Evolutionary conservation across 345 rosid species (phyloP).

Genomic region (Clarkia xantiana): DNA sequence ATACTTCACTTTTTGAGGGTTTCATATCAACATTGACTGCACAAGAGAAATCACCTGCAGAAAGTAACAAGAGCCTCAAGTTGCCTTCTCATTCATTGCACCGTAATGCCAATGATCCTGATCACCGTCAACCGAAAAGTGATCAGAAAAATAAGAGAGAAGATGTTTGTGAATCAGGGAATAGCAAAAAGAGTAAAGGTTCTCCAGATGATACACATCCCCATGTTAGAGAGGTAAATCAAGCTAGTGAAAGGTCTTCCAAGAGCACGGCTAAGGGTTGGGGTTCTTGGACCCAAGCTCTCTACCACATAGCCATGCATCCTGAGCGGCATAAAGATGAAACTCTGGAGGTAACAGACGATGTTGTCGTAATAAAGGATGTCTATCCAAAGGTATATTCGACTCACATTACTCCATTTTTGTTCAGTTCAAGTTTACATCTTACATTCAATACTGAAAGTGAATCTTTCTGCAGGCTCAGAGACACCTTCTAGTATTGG

Average conservation of each 20-base stretch:
- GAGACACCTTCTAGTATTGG: slow-evolving; percentile 61
- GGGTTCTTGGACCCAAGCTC: slow-evolving; percentile 77
- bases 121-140: slow-evolving; percentile 8
- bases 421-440: neutral
- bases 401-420: neutral
- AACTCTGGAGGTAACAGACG: slow-evolving; percentile 43
- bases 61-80: slow-evolving; percentile 11
- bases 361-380: slow-evolving; percentile 62
- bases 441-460: neutral
- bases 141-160: slow-evolving; percentile 35
- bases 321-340: slow-evolving; percentile 53
- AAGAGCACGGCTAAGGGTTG: slow-evolving; percentile 26
- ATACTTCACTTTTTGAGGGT: slow-evolving; percentile 66
- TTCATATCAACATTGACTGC: slow-evolving; percentile 34
- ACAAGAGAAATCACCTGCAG: slow-evolving; percentile 20
- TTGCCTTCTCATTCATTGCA: slow-evolving; percentile 5
- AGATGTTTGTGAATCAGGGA: slow-evolving; percentile 15
- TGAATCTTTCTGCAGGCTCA: slow-evolving; percentile 36
- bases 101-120: slow-evolving; percentile 10
- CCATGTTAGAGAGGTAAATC: slow-evolving; percentile 11
- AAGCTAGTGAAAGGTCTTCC: slow-evolving; percentile 14
- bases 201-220: slow-evolving; percentile 15
- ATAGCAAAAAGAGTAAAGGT: slow-evolving; percentile 46
- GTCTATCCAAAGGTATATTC: slow-evolving; percentile 62
- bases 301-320: slow-evolving; percentile 51